A percentile compares a stretch with the other conserved stretches of the same genome.
Conservation (phyloP, 148 eudicot species). For the Selenicereus undatus region DNA sequence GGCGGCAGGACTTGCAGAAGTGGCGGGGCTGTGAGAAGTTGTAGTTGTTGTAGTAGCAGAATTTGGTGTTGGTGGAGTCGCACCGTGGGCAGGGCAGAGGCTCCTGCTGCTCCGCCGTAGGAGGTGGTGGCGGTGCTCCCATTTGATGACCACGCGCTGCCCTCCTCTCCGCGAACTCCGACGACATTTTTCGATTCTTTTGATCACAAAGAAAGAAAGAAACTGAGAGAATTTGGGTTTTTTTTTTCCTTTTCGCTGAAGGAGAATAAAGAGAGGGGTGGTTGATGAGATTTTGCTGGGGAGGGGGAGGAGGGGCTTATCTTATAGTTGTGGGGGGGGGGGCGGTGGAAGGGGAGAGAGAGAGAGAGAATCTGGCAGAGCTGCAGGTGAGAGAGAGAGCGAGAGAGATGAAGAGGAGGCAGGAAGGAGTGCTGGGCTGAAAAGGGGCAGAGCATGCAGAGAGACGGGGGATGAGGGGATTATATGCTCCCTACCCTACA, state of each 20-base stretch:
- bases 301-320: neutral
- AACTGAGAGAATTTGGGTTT: neutral
- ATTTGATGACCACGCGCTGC: constrained; percentile 22
- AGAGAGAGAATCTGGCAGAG: constrained; percentile 9
- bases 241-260: no score
- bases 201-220: neutral
- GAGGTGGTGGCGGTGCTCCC: constrained; percentile 42
- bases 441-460: constrained; percentile 17
- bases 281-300: neutral
- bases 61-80: constrained; percentile 66
- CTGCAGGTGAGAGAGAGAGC: neutral
- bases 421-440: constrained; percentile 2
- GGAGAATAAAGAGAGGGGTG: neutral
- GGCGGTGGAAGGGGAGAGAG: neutral
- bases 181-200: neutral
- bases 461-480: neutral
- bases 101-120: constrained; percentile 36
- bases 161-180: constrained; percentile 20
- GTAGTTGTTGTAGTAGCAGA: constrained; percentile 94
- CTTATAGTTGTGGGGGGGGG: neutral
- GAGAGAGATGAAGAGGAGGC: neutral
- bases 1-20: constrained; percentile 81
- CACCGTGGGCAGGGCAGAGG: constrained; percentile 71
- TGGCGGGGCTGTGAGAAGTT: constrained; percentile 84
- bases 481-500: neutral